Percentiles rank a stretch among this genome's conserved stretches.
Evolutionary conservation across 805 yeast genomes (phyloP).

Genomic region (Saturnispora mendoncae): DNA sequence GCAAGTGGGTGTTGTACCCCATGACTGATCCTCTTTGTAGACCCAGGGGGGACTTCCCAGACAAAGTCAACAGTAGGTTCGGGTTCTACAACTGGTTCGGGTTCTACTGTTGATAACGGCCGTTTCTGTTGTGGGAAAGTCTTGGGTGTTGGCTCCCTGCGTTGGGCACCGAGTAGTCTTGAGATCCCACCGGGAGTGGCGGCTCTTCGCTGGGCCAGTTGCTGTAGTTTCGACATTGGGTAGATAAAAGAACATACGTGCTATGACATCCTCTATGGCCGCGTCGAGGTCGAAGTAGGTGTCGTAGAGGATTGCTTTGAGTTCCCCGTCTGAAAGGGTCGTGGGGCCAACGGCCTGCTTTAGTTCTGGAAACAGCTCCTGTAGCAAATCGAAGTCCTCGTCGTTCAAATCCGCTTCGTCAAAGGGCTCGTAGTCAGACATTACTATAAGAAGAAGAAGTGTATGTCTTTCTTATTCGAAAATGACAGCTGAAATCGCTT

Average conservation of each 20-base stretch:
- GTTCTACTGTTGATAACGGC: too few relatives aligned
- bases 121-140: not conserved
- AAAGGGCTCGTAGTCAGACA: slow-evolving; percentile 12
- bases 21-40: not conserved
- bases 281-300: slow-evolving; percentile 12
- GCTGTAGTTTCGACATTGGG: slow-evolving; percentile 17
- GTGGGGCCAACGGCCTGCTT: not conserved
- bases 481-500: slow-evolving; percentile 5
- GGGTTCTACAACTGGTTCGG: too few relatives aligned
- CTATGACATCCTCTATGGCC: slow-evolving; percentile 9
- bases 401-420: slow-evolving; percentile 33
- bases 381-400: slow-evolving; percentile 30
- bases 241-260: slow-evolving; percentile 10
- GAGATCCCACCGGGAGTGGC: slow-evolving; percentile 1
- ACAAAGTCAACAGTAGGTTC: too few relatives aligned
- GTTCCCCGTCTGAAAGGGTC: slow-evolving; percentile 5
- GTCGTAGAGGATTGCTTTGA: slow-evolving; percentile 14
- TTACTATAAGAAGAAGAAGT: not conserved
- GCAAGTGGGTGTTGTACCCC: not conserved
- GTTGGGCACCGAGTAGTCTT: slow-evolving; percentile 1
- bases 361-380: slow-evolving; percentile 14
- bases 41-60: too few relatives aligned
- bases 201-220: slow-evolving; percentile 12
- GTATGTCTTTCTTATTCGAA: not conserved
- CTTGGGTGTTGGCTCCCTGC: not conserved